Evolutionary conservation across 2,329 filamentous ascomycete genomes (phyloP), one percentile per base, ranked within the genome.

Genomic region (Alternaria postmessia): DNA sequence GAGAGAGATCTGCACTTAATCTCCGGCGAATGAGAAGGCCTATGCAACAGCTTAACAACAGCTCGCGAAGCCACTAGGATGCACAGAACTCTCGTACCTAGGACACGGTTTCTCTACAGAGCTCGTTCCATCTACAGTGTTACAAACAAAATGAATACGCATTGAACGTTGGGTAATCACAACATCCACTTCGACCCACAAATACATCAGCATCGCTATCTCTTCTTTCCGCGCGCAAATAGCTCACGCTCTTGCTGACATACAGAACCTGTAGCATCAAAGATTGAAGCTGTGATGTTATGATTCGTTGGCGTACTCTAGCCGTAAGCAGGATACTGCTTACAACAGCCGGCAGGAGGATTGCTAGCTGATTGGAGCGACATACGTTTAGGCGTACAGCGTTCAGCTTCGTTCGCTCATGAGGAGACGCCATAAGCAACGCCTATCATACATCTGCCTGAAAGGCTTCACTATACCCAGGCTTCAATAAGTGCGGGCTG

Each of bases 251-350:
- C 18, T 12, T 36, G 9, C 34, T 30, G 18, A 22, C 46, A n/a
- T 34, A 42, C 6, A 4, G 1, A 24, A 1, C 28, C 26, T 41
- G 34, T 43, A 48, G 4, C 11, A 30, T 34, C 41, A 57, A 46
- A 26, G 22, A 53, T 32, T 7, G 18, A 20, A 38, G 30, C 18
- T 7, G 24, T 16, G n/a, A 46, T 24, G 11, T 7, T 39, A 16
- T 26, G 51, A 38, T 30, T 18, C 28, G n/a, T 18, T 24, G 8
- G 24, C 12, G n/a, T 11, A 26, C 22, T 32, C 39, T 34, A n/a
- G 14, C 51, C 24, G 7, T 41, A 59, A 59, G 12, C n/a, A 36
- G 56, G 20, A 48, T 59, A 54, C 43, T 28, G 57, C 57, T 55
- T 55, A 59, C 51, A 22, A 36, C 6, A 36, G 14, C 12, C 12